Conservation (phyloP, 192 early-diverging fungal species). For the Nowakowskiella sp. region DNA sequence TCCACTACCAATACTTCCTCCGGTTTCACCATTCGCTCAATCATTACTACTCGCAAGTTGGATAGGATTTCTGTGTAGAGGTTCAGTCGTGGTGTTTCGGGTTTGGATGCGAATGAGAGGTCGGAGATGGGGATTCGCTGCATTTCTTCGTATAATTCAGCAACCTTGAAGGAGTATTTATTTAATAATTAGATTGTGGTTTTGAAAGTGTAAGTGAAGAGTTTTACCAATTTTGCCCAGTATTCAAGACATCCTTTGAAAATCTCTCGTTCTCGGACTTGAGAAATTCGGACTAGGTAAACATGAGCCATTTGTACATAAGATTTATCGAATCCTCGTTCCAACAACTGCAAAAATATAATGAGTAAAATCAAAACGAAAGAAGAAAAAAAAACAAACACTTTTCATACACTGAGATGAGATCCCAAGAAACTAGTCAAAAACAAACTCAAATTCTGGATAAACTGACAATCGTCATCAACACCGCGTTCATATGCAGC, state of each 20-base stretch:
- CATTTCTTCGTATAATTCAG: slow-evolving; percentile 84
- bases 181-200: neutral
- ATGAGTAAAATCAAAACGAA: slow-evolving; percentile 17
- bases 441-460: slow-evolving; percentile 93
- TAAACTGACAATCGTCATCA: slow-evolving; percentile 90
- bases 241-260: slow-evolving; percentile 98
- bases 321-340: slow-evolving; percentile 12
- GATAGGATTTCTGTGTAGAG: slow-evolving; percentile 81
- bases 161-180: slow-evolving; percentile 30
- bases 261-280: slow-evolving; percentile 91
- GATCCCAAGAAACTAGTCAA: slow-evolving; percentile 75
- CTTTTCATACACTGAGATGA: slow-evolving; percentile 70
- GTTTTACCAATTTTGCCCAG: slow-evolving; percentile 78
- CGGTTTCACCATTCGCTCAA: slow-evolving; percentile 97
- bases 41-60: slow-evolving; percentile 88
- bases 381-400: neutral
- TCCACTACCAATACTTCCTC: slow-evolving; percentile 97
- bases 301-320: slow-evolving; percentile 63
- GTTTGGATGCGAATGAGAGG: slow-evolving; percentile 19
- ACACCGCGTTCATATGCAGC: slow-evolving; percentile 71
- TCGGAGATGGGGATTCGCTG: slow-evolving; percentile 44
- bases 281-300: slow-evolving; percentile 84
- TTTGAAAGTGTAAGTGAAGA: neutral
- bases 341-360: slow-evolving; percentile 18
- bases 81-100: slow-evolving; percentile 55